Conservation (phyloP, 2,329 filamentous ascomycete species). For the Westerdykella sp. region DNA sequence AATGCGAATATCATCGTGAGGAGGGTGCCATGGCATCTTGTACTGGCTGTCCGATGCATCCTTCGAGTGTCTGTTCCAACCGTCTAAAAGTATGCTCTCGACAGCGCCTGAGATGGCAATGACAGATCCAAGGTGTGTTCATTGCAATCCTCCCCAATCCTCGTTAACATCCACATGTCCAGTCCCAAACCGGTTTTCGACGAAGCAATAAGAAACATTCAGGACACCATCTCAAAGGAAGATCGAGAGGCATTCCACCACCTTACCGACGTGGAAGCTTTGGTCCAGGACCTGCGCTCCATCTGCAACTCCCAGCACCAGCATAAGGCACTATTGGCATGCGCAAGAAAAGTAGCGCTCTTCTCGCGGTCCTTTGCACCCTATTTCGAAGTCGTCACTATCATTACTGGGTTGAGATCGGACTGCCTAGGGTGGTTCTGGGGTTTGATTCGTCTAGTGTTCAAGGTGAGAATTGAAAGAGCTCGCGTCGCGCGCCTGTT, state of each 20-base stretch:
- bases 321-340: constrained; percentile 9
- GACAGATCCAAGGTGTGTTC: constrained; percentile 17
- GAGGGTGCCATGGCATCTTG: too few relatives aligned
- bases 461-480: constrained; percentile 14
- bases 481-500: too few relatives aligned
- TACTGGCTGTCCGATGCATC: constrained; percentile 19
- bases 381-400: constrained; percentile 23
- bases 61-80: constrained; percentile 9
- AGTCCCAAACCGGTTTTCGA: constrained; percentile 17
- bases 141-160: neutral
- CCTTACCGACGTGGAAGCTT: constrained; percentile 8
- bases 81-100: constrained; percentile 16
- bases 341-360: constrained; percentile 14
- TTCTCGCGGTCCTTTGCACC: constrained; percentile 19
- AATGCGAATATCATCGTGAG: constrained; percentile 5
- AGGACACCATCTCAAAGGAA: constrained; percentile 14
- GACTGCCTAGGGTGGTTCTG: constrained; percentile 23
- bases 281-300: constrained; percentile 16
- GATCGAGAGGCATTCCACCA: constrained; percentile 12
- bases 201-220: constrained; percentile 15
- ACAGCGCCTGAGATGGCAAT: constrained; percentile 18
- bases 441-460: constrained; percentile 17
- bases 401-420: constrained; percentile 11
- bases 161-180: constrained; percentile 8
- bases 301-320: constrained; percentile 8